These are phyloP conservation scores for Heterobasidion parviporum DNA, from an alignment of 1,284 basidiomycete species.

Conservation along the genomic window DNA sequence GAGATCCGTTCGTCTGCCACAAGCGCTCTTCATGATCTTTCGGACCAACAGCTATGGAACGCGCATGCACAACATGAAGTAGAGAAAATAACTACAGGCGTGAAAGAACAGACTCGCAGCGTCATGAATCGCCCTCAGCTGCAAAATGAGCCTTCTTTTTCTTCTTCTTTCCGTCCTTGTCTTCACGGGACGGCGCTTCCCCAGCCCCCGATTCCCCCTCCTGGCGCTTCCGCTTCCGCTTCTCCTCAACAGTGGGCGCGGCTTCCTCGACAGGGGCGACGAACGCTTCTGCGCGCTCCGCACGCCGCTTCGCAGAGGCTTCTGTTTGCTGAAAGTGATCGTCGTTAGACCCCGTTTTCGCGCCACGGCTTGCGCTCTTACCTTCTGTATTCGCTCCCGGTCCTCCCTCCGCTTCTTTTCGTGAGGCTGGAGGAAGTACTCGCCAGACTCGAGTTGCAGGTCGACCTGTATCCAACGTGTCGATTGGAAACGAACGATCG, in stretches of 20 bases:
- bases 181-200: slow-evolving; percentile 5
- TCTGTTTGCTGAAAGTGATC: slow-evolving; percentile 60
- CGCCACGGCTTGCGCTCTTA: slow-evolving; percentile 14
- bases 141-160: slow-evolving; percentile 21
- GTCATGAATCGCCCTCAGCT: slow-evolving; percentile 1
- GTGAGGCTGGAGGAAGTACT: slow-evolving; percentile 92
- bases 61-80: too few relatives aligned
- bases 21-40: not conserved
- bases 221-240: slow-evolving; percentile 48
- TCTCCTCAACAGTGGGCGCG: slow-evolving; percentile 72
- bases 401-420: slow-evolving; percentile 69
- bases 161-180: slow-evolving; percentile 17
- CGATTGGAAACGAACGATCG: not conserved
- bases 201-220: slow-evolving; percentile 11
- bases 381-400: slow-evolving; percentile 64
- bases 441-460: slow-evolving; percentile 90
- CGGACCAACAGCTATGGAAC: too few relatives aligned
- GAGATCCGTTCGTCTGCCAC: not conserved
- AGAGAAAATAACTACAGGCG: not conserved
- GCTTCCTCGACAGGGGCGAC: slow-evolving; percentile 72
- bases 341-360: not conserved
- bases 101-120: not conserved
- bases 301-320: slow-evolving; percentile 56
- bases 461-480: slow-evolving; percentile 53
- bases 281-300: slow-evolving; percentile 77